Evolutionary conservation across 2,329 filamentous ascomycete genomes (phyloP).

Genomic region (Fusarium oxysporum): DNA sequence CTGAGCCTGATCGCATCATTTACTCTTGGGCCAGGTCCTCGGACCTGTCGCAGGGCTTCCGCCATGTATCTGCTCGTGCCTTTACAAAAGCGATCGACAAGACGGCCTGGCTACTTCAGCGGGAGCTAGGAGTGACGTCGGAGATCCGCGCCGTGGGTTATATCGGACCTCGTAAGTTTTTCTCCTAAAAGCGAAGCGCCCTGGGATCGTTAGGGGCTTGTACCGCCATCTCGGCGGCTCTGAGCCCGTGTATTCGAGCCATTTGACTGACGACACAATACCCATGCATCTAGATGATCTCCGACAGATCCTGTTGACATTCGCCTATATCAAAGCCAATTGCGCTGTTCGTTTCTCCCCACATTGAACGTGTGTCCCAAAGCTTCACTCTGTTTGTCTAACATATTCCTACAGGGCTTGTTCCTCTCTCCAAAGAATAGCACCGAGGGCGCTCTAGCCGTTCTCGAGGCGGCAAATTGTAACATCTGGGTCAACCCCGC

Average conservation of each 20-base stretch:
- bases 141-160: slow-evolving; percentile 45
- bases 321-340: slow-evolving; percentile 50
- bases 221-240: too few relatives aligned
- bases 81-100: slow-evolving; percentile 47
- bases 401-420: slow-evolving; percentile 39
- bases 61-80: slow-evolving; percentile 38
- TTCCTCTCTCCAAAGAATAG: slow-evolving; percentile 52
- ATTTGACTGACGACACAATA: background rate
- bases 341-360: slow-evolving; percentile 42
- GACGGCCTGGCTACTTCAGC: slow-evolving; percentile 47
- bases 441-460: slow-evolving; percentile 47
- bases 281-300: slow-evolving; percentile 43
- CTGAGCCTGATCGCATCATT: slow-evolving; percentile 39
- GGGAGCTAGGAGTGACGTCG: background rate
- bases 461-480: slow-evolving; percentile 49
- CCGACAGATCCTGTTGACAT: slow-evolving; percentile 46
- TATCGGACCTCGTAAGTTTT: slow-evolving; percentile 49
- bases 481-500: slow-evolving; percentile 46
- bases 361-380: too few relatives aligned
- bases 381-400: background rate
- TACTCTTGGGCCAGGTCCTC: slow-evolving; percentile 40
- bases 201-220: rapidly evolving
- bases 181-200: background rate
- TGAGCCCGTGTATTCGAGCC: background rate
- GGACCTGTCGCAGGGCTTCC: slow-evolving; percentile 29